Conservation (phyloP, 176 grass and related monocot species). For the Rhynchospora breviuscula region DNA sequence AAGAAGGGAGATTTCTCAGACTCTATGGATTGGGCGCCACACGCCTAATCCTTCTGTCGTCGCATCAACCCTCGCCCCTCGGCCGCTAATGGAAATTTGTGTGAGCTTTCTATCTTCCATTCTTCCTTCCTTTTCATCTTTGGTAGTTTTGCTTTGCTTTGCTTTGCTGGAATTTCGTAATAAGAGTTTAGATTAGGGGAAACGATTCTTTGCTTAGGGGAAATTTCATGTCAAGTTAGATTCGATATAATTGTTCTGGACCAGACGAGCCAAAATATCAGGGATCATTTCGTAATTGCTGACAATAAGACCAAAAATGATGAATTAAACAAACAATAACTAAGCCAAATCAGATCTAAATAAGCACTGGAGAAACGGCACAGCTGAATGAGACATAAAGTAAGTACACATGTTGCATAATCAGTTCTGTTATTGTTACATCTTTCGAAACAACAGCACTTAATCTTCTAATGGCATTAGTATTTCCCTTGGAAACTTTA, state of each 20-base stretch:
- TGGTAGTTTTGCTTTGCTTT: too few species aligned
- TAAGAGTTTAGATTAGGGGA: too few species aligned
- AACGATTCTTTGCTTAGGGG: not conserved
- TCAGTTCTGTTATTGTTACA: not conserved
- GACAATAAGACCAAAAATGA: not conserved
- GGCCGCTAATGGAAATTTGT: not conserved
- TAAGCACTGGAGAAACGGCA: not conserved
- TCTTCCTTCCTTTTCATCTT: too few species aligned
- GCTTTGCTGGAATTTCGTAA: not conserved
- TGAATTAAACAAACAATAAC: not conserved
- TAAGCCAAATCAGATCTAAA: constrained; percentile 4
- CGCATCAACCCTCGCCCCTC: not conserved
- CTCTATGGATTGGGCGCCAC: not conserved
- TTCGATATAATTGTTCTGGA: too few species aligned
- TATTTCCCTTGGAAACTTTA: not conserved
- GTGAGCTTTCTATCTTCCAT: not conserved
- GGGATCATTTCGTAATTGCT: not conserved
- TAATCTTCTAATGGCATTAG: not conserved
- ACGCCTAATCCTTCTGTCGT: constrained; percentile 8
- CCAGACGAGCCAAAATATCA: too few species aligned
- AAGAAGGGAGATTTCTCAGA: too few species aligned
- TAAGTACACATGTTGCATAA: not conserved
- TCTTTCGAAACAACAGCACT: not conserved
- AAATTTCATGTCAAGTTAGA: not conserved
- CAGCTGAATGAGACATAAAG: not conserved